Evolutionary conservation across 192 early-diverging fungal genomes (phyloP).

Genomic region (Gamsiella multidivaricata): DNA sequence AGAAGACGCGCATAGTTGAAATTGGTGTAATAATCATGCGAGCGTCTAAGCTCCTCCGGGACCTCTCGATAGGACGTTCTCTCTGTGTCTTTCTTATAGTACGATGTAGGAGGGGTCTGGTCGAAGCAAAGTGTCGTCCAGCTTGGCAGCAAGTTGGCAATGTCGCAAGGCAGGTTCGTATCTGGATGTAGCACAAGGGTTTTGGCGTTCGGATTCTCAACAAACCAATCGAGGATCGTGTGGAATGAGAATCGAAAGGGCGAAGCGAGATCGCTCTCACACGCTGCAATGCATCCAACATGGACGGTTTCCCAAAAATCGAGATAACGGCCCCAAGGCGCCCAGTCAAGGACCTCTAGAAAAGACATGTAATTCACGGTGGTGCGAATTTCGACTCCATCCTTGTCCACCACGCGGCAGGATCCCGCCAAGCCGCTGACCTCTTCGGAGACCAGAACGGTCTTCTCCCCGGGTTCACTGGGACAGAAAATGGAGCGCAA

Average conservation of each 20-base stretch:
- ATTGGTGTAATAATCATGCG: not conserved
- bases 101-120: not conserved
- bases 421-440: not conserved
- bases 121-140: slow-evolving; percentile 14
- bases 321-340: slow-evolving; percentile 16
- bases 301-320: slow-evolving; percentile 1
- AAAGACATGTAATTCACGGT: slow-evolving; percentile 17
- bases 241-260: slow-evolving; percentile 21
- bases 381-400: slow-evolving; percentile 9
- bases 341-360: slow-evolving; percentile 27
- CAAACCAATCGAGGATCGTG: slow-evolving; percentile 30
- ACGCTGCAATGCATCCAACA: no score
- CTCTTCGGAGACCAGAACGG: not conserved
- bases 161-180: not conserved
- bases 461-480: slow-evolving; percentile 16
- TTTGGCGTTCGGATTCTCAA: slow-evolving; percentile 5
- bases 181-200: slow-evolving; percentile 8
- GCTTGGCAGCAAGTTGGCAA: not conserved
- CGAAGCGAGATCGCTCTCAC: not conserved
- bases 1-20: not conserved
- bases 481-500: slow-evolving; percentile 15
- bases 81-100: not conserved
- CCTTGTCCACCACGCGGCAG: not conserved
- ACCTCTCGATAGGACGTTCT: not conserved
- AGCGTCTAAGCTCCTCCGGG: not conserved